Evolutionary conservation across 2,329 filamentous ascomycete species (phyloP).

Genomic region (Calonectria fujianensis): DNA sequence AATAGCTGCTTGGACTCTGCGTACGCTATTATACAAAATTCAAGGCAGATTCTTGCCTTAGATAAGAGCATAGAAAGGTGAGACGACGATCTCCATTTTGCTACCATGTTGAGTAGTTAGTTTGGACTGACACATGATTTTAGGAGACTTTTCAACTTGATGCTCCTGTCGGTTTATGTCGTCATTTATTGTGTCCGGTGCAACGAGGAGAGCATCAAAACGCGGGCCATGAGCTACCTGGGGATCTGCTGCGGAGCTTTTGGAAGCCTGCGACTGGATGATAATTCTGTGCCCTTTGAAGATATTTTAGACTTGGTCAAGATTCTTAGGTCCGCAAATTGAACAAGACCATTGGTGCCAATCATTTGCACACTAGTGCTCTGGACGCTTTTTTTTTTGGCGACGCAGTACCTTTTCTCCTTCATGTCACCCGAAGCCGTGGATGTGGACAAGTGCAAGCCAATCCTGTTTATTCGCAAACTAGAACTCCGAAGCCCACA

Average conservation of each 20-base stretch:
- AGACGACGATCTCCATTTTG: not conserved
- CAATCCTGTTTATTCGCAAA: too few species aligned
- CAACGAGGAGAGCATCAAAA: not conserved
- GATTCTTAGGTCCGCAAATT: slow-evolving; percentile 8
- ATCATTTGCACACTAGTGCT: too few species aligned
- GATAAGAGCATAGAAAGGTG: slow-evolving; percentile 6
- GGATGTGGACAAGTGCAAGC: too few species aligned
- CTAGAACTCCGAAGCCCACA: too few species aligned
- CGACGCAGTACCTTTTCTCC: too few species aligned
- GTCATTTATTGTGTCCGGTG: slow-evolving; percentile 2
- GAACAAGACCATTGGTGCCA: not conserved
- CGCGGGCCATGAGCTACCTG: slow-evolving; percentile 3
- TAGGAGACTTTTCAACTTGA: not conserved
- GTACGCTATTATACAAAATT: not conserved
- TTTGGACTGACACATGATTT: not conserved
- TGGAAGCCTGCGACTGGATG: not conserved
- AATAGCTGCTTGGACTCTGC: slow-evolving; percentile 6
- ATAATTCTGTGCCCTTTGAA: slow-evolving; percentile 5
- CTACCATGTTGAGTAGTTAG: not conserved
- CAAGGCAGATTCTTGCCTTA: not conserved
- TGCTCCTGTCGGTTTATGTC: slow-evolving; percentile 3
- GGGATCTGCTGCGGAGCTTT: slow-evolving; percentile 4
- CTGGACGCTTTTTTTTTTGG: too few species aligned
- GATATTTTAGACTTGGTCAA: slow-evolving; percentile 12
- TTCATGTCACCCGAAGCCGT: too few species aligned